phyloP scores from a whole-genome alignment of 1,139 yeast genomes.

The Protomyces inundatus region DNA sequence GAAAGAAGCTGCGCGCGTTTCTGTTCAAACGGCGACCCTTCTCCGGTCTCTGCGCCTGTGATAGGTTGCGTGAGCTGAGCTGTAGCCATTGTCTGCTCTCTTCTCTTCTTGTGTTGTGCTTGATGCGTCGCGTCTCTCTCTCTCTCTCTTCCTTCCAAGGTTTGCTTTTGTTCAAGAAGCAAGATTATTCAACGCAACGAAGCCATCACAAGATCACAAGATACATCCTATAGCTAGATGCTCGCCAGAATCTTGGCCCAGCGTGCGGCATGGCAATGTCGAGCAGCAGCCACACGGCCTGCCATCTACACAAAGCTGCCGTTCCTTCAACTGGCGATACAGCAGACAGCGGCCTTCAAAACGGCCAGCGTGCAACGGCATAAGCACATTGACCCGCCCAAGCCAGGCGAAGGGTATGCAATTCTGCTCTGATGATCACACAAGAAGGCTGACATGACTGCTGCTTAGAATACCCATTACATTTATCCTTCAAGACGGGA shows the following conservation, averaged over 20 bases:
- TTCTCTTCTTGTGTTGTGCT: background rate
- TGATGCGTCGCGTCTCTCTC: background rate
- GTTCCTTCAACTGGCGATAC: too few relatives aligned
- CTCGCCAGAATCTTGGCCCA: too few relatives aligned
- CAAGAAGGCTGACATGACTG: background rate
- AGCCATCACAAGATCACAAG: too few relatives aligned
- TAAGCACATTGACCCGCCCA: constrained; percentile 85
- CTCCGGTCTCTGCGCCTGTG: background rate
- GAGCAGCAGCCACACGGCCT: too few relatives aligned
- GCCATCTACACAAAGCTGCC: too few relatives aligned
- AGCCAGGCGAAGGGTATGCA: constrained; percentile 73
- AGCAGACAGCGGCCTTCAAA: constrained; percentile 24
- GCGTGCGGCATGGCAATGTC: too few relatives aligned
- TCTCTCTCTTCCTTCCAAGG: background rate
- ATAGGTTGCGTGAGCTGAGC: background rate
- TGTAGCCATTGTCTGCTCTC: background rate
- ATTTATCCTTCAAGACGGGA: constrained; percentile 87
- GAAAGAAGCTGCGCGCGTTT: background rate
- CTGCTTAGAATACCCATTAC: constrained; percentile 56
- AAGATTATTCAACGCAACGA: too few relatives aligned
- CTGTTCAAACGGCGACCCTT: background rate
- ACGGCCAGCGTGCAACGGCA: constrained; percentile 43
- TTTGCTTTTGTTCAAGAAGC: too few relatives aligned
- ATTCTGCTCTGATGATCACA: background rate
- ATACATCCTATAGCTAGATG: too few relatives aligned